These are phyloP conservation scores for Pogostemon cablin DNA, from an alignment of 257 asterid genomes.

Conservation along the genomic window DNA sequence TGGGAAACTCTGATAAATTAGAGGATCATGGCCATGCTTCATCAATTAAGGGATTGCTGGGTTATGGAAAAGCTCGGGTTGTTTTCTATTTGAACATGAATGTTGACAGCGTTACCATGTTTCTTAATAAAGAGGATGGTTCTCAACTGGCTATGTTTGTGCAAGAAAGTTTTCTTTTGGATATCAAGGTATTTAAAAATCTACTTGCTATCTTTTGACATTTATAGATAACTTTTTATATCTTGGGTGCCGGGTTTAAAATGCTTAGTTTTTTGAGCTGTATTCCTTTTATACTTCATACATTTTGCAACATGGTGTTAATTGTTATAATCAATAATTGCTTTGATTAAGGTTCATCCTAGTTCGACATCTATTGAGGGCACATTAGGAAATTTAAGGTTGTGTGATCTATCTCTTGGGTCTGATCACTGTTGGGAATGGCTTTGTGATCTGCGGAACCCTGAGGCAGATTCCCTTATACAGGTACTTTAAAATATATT, in stretches of 20 bases:
- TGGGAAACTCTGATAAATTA: conserved; percentile 54
- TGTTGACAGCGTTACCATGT: conserved; percentile 83
- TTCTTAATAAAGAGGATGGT: conserved; percentile 94
- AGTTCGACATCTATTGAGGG: conserved; percentile 87
- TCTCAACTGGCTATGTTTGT: conserved; percentile 97
- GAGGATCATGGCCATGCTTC: conserved; percentile 64
- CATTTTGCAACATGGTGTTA: conserved; percentile 24
- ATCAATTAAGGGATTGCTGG: conserved; percentile 81
- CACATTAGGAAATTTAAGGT: conserved; percentile 86
- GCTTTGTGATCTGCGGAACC: conserved; percentile 97
- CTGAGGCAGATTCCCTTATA: conserved; percentile 87
- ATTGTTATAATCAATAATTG: conserved; percentile 36
- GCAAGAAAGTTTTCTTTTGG: conserved; percentile 91
- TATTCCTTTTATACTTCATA: conserved; percentile 28
- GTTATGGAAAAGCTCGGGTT: conserved; percentile 89
- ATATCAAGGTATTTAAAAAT: conserved; percentile 68
- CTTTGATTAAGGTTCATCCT: conserved; percentile 79
- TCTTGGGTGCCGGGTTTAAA: conserved; percentile 10
- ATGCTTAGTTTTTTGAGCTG: conserved; percentile 22
- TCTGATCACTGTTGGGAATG: conserved; percentile 90
- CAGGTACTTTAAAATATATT: conserved; percentile 54
- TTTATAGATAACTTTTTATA: conserved; percentile 11
- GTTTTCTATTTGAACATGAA: conserved; percentile 92
- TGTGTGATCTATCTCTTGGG: conserved; percentile 84
- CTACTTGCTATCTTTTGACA: not conserved